Evolutionary conservation across 116 monocot genomes (phyloP).

Genomic region (Cymodocea nodosa): DNA sequence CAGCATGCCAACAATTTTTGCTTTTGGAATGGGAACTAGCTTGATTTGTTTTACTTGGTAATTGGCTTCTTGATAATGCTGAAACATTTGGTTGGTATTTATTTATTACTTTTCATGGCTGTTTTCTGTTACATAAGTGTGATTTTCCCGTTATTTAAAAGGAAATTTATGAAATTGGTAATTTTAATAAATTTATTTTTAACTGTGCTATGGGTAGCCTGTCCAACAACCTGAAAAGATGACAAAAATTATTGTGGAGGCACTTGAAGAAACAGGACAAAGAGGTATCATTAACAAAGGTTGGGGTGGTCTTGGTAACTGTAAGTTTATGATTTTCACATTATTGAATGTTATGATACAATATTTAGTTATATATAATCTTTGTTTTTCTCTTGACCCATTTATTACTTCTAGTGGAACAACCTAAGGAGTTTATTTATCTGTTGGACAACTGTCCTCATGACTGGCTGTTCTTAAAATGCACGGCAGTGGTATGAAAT

Average conservation of each 20-base stretch:
- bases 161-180: too few species aligned
- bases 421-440: conserved; percentile 82
- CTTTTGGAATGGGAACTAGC: too few species aligned
- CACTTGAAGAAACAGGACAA: conserved; percentile 71
- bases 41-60: too few species aligned
- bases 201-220: conserved; percentile 30
- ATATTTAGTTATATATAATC: neutral
- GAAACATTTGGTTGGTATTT: too few species aligned
- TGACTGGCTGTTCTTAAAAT: conserved; percentile 95
- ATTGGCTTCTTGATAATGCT: too few species aligned
- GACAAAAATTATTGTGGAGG: conserved; percentile 81
- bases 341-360: conserved; percentile 2
- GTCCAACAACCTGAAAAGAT: conserved; percentile 89
- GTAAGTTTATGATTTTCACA: conserved; percentile 26
- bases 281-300: conserved; percentile 92
- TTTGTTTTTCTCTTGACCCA: neutral
- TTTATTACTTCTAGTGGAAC: conserved; percentile 32
- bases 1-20: too few species aligned
- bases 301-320: conserved; percentile 81
- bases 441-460: conserved; percentile 86
- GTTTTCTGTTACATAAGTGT: too few species aligned
- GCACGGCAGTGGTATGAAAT: conserved; percentile 83
- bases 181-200: too few species aligned
- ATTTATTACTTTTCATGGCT: too few species aligned
- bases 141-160: too few species aligned